Conservation (phyloP, 2,329 filamentous ascomycete genomes). For the Sporothrix globosa region DNA sequence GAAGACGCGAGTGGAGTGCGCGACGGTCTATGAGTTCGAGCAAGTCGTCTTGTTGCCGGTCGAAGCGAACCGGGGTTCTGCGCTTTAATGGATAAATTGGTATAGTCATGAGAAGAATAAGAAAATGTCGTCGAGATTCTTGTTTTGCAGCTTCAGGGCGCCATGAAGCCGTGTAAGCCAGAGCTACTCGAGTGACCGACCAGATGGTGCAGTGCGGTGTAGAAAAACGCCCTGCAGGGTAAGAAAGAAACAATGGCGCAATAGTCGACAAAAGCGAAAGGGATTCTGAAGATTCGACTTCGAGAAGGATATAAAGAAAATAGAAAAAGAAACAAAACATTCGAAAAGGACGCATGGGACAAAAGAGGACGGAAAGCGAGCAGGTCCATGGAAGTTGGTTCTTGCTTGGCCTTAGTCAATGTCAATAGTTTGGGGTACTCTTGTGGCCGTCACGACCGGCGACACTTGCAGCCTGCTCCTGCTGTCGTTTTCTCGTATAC, state of each 20-base stretch:
- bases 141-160: constrained; percentile 1
- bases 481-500: constrained; percentile 3
- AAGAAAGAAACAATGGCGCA: constrained; percentile 1
- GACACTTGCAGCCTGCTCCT: constrained; percentile 6
- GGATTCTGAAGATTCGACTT: background rate
- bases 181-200: background rate
- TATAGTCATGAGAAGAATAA: background rate
- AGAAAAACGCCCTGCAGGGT: background rate
- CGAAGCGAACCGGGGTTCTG: background rate
- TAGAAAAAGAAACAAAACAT: background rate
- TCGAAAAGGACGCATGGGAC: background rate
- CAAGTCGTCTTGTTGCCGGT: background rate
- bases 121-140: constrained; percentile 14
- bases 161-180: constrained; percentile 27
- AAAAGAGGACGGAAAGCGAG: background rate
- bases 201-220: background rate
- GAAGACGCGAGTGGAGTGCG: background rate
- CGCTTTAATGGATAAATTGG: background rate
- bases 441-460: constrained; percentile 16
- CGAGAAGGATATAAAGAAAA: background rate
- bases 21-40: background rate
- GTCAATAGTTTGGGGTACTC: background rate
- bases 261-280: background rate
- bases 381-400: background rate
- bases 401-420: constrained; percentile 21